Conservation (phyloP, 768 basidiomycete genomes). For the Lanmaoa rubissima region DNA sequence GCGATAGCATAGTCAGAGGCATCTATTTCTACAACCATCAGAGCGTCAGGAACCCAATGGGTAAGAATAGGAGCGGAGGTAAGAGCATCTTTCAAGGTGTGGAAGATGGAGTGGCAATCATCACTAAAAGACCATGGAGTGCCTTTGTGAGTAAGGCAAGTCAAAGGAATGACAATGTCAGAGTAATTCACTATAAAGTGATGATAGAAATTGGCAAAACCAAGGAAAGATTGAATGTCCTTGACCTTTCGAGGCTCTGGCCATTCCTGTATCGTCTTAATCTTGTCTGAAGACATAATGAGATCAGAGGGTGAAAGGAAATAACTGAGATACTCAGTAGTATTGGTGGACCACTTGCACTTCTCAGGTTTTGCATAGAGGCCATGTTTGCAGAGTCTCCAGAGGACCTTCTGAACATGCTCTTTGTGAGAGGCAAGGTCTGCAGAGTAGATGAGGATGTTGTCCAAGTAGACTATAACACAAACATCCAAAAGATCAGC, state of each 20-base stretch:
- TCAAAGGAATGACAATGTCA: background rate
- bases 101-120: background rate
- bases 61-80: background rate
- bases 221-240: background rate
- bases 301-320: no score
- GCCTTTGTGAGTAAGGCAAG: background rate
- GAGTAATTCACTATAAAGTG: background rate
- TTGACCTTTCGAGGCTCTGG: background rate
- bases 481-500: no score
- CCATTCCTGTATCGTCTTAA: background rate
- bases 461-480: no score
- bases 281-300: background rate
- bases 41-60: background rate
- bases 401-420: background rate
- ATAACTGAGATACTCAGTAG: no score
- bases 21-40: no score
- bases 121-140: background rate
- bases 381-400: background rate
- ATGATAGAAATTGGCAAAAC: background rate
- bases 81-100: background rate
- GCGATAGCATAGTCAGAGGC: no score
- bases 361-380: no score
- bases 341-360: no score
- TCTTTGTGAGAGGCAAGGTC: background rate
- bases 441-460: constrained; percentile 27